A percentile compares a stretch with the other conserved stretches of the same genome.
phyloP scores from a whole-genome alignment of 371 early-diverging fungal genomes.

The Fennellomyces sp. region DNA sequence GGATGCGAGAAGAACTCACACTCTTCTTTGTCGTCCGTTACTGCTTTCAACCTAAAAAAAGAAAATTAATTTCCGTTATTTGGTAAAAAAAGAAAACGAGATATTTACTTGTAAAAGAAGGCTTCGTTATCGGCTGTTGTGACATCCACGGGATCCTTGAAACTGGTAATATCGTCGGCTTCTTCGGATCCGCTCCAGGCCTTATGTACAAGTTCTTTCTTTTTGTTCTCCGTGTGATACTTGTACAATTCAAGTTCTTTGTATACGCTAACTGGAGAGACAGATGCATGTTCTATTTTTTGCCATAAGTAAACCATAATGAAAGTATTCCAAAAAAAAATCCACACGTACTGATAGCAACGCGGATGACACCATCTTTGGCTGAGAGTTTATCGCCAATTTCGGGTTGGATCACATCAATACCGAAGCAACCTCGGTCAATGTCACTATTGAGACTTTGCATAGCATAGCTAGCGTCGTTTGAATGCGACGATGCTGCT shows the following conservation, averaged over 20 bases:
- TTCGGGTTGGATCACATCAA: slow-evolving; percentile 15
- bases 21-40: slow-evolving; percentile 11
- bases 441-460: slow-evolving; percentile 15
- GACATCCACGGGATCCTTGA: slow-evolving; percentile 16
- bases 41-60: slow-evolving; percentile 12
- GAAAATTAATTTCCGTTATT: neutral
- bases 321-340: neutral
- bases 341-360: slow-evolving; percentile 3
- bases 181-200: slow-evolving; percentile 12
- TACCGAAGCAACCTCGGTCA: slow-evolving; percentile 28
- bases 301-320: neutral
- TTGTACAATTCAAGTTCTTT: slow-evolving; percentile 13
- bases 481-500: slow-evolving; percentile 13
- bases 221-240: slow-evolving; percentile 8
- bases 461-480: slow-evolving; percentile 13
- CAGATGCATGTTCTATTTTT: slow-evolving; percentile 14
- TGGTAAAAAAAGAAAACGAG: neutral
- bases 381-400: slow-evolving; percentile 15
- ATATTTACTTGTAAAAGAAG: slow-evolving; percentile 27
- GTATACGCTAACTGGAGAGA: slow-evolving; percentile 16
- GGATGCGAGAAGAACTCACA: slow-evolving; percentile 27
- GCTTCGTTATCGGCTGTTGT: slow-evolving; percentile 7
- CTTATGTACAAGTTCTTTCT: slow-evolving; percentile 12
- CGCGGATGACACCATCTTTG: slow-evolving; percentile 4
- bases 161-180: slow-evolving; percentile 10